Base-by-base conservation (phyloP, 2,329 filamentous ascomycete species). In the Fusarium napiforme region DNA sequence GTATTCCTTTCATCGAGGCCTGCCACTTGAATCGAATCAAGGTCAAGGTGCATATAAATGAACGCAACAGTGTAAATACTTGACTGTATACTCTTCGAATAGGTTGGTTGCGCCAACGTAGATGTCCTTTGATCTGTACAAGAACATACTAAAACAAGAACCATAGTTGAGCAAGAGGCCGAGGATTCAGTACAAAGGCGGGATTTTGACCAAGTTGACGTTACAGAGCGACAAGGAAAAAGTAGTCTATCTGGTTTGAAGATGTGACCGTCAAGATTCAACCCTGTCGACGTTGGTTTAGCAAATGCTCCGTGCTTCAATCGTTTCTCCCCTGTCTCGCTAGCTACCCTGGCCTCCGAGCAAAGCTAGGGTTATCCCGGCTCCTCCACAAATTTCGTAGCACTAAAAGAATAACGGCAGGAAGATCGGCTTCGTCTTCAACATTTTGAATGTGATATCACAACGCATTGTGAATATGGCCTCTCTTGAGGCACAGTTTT, bases 291-390 rank as follows among this genome's bases (percentile, higher is more conserved):
- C 69, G 74, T 78, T 64, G 71, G 64, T 78, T 78, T 78, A 78
- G 75, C 59, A 77, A 67, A 78, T 78, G 73, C 74, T 67, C 76
- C 66, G 76, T 78, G 76, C 75, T 75, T 74, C 55, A 65, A 53
- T 69, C 69, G 64, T 60, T 67, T 71, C 49, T 69, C 73, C 75
- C 77, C 70, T 78, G 76, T 69, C 57, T 64, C 73, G 76, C 73
- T 67, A 74, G 69, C 74, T 66, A 73, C 60, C 69, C 69, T 78
- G 73, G 67, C 65, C 60, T 66, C 58, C 47, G 58, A 69, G 69
- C 53, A 50, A 73, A 68, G 60, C 77, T 77, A 78, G 77, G 77
- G 77, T 72, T 73, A 78, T 73, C 77, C 77, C 77, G 67, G 77
- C 67, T 75, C 73, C 77, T 78, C 76, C 76, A 76, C 76, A 78